Evolutionary conservation across 768 basidiomycete genomes (phyloP), one percentile per base, ranked within the genome.

Genomic region (Mycena indigotica): DNA sequence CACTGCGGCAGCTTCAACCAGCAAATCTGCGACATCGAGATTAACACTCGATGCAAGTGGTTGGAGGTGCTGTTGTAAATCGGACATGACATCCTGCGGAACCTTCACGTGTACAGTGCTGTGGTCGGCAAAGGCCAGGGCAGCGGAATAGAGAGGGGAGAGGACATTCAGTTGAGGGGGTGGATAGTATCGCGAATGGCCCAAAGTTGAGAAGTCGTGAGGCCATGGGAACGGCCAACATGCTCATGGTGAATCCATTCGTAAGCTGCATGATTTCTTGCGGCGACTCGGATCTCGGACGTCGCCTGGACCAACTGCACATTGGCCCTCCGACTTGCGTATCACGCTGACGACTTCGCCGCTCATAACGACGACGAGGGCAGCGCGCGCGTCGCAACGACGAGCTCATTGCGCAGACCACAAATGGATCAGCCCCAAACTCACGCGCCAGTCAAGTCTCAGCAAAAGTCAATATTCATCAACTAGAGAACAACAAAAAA

Each of bases 161-260:
- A 88, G 73, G 17, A 80, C 58, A 5, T 73, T 74, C 10, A 73
- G 64, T 2, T 67, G 60, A 1, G 80, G 76, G 1, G 75, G 0
- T 77, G 76, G 12, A 72, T 62, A 0, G 73, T 71, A 62, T 86
- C 82, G 25, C 86, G 79, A 44, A 85, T 78, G 44, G 78, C 65
- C 61, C 79, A 80, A 3, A 87, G 76, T 62, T 88, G 86, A 0
- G 76, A 73, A 0, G 77, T 77, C 0, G 77, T 79, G 10, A 88
- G 67, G 2, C 85, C 86, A 45, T 75, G 75, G 13, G 72, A 69
- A 2, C 80, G 72, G 0, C 77, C 87, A 21, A 84, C 73, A 26
- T 66, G 73, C 53, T 82, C 82, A 56, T 85, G 84, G 19, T 83
- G 80, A 8, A 80, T 80, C 84, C 84, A 84, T 65, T 83, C 81